Evolutionary conservation across 2,329 filamentous ascomycete genomes (phyloP), one percentile per base, ranked within the genome.

Genomic region (Aspergillus arachidicola): DNA sequence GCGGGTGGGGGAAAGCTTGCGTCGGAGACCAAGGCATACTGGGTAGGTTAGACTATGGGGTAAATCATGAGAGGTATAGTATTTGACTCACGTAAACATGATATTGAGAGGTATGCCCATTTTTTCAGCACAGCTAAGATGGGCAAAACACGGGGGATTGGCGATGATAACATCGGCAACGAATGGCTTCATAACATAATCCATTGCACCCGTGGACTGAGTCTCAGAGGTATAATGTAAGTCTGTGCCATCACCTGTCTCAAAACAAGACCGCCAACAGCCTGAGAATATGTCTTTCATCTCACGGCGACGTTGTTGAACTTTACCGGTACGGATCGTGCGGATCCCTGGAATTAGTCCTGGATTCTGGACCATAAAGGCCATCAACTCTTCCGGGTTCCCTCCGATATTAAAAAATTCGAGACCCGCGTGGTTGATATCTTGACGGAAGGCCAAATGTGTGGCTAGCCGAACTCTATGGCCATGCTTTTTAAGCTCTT

Each of bases 331-430:
- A 66, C 85, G 90, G 63, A 88, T 88, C 56, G 96, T 88, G 55
- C 93, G 89, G 62, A 94, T 86, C 0, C 90, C 90, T 1, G 93
- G 93, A 89, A 95, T 92, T 32, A 96, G 81, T 0, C 92, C 91
- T 0, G 92, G 92, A 69, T 95, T 91, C 77, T 94, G 94, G 57
- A 95, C 92, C 92, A 95, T 95, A 72, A 94, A 95, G 4, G 92
- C 91, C 91, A 93, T 93, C 46, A 93, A 81, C 71, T 91, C 86
- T 1, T 87, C 85, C 1, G 91, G 91, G 72, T 93, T 89, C 3
- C 90, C 91, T 21, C 90, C 90, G 58, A 93, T 91, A 65, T 80
- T 86, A 76, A 90, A 93, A 76, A 93, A 94, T 71, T 93, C 91
- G 14, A 93, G 83, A 0, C 84, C 89, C 73, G 89, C 88, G 57